Evolutionary conservation across 768 basidiomycete genomes (phyloP), one percentile per base, ranked within the genome.

Genomic region (Baorangia bicolor): DNA sequence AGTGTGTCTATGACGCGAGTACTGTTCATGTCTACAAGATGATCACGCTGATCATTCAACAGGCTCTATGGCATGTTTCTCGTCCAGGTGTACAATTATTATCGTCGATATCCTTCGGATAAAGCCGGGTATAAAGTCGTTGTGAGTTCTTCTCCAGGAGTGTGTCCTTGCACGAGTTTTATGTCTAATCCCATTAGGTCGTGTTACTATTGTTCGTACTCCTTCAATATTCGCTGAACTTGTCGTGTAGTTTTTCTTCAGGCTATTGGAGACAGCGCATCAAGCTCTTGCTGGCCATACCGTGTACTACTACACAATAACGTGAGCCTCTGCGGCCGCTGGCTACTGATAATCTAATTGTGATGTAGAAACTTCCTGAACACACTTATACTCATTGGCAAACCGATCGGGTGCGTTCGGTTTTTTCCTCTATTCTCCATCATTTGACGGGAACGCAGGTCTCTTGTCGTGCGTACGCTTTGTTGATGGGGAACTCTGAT

Each of bases 51-150:
- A 74, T 67, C 45, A 62, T 78, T 35, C 35, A 33, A 45, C 63
- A 77, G 77, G 34, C 49, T 73, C 10, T 85, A 80, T 66, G 85
- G 85, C 20, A 73, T 85, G 31, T 73, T 86, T 42, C 62, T 77
- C 42, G 72, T 81, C 18, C 85, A 87, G 66, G 70, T 77, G 8
- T 80, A 78, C 66, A 73, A 74, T 28, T 88, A 87, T 60, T 82
- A 81, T 65, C 69, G 71, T 56, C 74, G 76, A 44, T 87, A 81
- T 69, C 79, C 79, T 54, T 72, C 73, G 33, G 86, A 88, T 69
- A 78, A 75, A 52, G 30, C 62, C 16, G 64, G 75, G 23, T 82
- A 83, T 64, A 86, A 83, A 66, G 52, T 66, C 48, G 60, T 80
- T 55, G 85, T 86, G 63, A 67, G 84, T 75, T 52, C 41, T 40